A percentile compares a stretch with the other conserved stretches of the same genome.
Conservation (phyloP, 2,329 filamentous ascomycete genomes). For the Ceratocystis alfenasii region DNA sequence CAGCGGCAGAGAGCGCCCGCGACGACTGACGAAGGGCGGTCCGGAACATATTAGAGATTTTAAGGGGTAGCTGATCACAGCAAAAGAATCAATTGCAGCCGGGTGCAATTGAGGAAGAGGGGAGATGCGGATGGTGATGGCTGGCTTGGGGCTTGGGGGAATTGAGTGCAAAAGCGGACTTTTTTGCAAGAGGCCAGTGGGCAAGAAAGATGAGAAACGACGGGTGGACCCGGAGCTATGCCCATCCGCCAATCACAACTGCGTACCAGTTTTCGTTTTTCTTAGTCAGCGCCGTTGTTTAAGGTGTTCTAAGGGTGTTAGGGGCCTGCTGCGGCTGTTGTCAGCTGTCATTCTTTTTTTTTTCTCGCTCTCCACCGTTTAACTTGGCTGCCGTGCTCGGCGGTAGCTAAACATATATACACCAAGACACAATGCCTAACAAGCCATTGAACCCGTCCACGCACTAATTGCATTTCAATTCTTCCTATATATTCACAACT, state of each 20-base stretch:
- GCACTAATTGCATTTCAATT: constrained; percentile 1
- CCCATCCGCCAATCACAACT: constrained; percentile 20
- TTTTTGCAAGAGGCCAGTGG: constrained; percentile 23
- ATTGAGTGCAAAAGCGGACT: constrained; percentile 24
- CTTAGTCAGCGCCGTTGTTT: constrained; percentile 17
- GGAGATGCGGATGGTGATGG: constrained; percentile 26
- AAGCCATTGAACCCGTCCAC: constrained; percentile 4
- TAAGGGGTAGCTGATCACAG: constrained; percentile 24
- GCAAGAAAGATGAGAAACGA: constrained; percentile 22
- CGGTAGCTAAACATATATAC: neutral
- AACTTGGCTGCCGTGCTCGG: constrained; percentile 15
- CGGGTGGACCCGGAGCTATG: constrained; percentile 22
- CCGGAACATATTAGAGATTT: constrained; percentile 67
- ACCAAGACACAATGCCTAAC: neutral
- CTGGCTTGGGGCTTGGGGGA: constrained; percentile 20
- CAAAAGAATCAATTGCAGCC: constrained; percentile 51
- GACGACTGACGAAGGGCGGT: constrained; percentile 95
- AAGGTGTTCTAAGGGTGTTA: too few species aligned
- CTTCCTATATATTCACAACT: neutral
- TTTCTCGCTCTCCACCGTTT: constrained; percentile 20
- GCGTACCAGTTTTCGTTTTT: constrained; percentile 19
- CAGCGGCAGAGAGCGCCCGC: constrained; percentile 82
- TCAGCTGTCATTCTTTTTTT: constrained; percentile 15
- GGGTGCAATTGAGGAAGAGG: constrained; percentile 45
- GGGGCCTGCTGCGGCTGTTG: neutral